Percentiles rank a stretch among this genome's conserved stretches.
Evolutionary conservation across 208 protist genomes (phyloP).

Genomic region (Trypanosoma mega): DNA sequence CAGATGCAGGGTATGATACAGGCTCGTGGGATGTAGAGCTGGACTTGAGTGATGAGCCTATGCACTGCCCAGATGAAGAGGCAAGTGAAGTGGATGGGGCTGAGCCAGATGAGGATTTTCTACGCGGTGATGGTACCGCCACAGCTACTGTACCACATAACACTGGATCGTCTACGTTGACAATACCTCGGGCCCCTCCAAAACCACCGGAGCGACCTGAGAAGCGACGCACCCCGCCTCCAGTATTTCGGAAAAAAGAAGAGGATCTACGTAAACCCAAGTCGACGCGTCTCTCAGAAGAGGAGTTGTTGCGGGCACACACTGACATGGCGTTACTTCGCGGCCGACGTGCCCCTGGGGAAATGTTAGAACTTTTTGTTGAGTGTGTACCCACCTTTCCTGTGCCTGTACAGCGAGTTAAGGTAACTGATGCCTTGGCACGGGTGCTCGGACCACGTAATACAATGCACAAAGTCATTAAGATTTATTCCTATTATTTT

Average conservation of each 20-base stretch:
- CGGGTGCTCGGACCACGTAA: constrained; percentile 43
- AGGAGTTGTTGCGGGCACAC: constrained; percentile 50
- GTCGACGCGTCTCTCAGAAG: constrained; percentile 12
- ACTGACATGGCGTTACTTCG: constrained; percentile 54
- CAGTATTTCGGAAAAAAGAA: constrained; percentile 3
- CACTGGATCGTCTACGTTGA: neutral
- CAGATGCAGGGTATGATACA: constrained; percentile 15
- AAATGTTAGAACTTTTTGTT: constrained; percentile 79
- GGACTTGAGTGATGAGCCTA: constrained; percentile 40
- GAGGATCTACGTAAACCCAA: neutral
- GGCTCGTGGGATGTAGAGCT: constrained; percentile 48
- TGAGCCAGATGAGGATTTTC: constrained; percentile 12
- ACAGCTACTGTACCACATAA: neutral
- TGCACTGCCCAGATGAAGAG: too few relatives aligned
- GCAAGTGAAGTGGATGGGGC: neutral
- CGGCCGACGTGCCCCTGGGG: constrained; percentile 51
- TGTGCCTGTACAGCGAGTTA: constrained; percentile 48
- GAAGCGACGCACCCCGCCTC: constrained; percentile 22
- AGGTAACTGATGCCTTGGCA: constrained; percentile 40
- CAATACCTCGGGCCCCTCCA: constrained; percentile 12
- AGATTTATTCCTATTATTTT: constrained; percentile 77
- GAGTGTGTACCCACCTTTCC: constrained; percentile 83
- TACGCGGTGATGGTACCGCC: constrained; percentile 3
- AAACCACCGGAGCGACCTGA: constrained; percentile 12
- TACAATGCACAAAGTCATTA: constrained; percentile 50